These are phyloP conservation scores for Cladosporium sp. DNA, from an alignment of 2,329 filamentous ascomycete species.

Conservation along the genomic window DNA sequence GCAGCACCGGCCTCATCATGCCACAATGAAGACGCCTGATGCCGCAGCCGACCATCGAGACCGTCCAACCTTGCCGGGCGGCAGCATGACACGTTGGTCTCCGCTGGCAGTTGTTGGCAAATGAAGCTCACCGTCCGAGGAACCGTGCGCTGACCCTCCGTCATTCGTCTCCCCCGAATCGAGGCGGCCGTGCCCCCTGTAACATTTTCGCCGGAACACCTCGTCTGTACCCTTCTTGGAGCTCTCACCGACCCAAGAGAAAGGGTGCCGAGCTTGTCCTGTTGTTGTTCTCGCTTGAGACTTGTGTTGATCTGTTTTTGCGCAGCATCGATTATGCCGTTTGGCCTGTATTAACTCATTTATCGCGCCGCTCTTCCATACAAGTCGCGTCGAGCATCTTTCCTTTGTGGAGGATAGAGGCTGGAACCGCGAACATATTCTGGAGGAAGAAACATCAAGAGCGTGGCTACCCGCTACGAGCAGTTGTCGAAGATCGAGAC, in stretches of 20 bases:
- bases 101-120: slow-evolving; percentile 4
- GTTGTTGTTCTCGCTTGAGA: not conserved
- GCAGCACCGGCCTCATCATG: not conserved
- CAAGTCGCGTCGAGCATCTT: slow-evolving; percentile 8
- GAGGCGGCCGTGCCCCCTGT: slow-evolving; percentile 7
- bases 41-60: not conserved
- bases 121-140: slow-evolving; percentile 9
- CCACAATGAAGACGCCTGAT: not conserved
- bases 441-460: not conserved
- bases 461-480: not conserved
- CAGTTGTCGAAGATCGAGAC: not conserved
- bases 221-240: slow-evolving; percentile 10
- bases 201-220: slow-evolving; percentile 10
- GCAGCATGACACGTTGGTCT: slow-evolving; percentile 8
- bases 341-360: slow-evolving; percentile 4
- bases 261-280: slow-evolving; percentile 9
- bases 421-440: not conserved
- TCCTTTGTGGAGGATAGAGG: slow-evolving; percentile 7
- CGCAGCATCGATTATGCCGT: slow-evolving; percentile 9
- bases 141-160: slow-evolving; percentile 9
- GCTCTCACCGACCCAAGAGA: slow-evolving; percentile 8
- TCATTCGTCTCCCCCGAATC: slow-evolving; percentile 7
- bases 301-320: slow-evolving; percentile 7
- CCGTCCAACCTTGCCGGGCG: not conserved
- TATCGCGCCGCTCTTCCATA: not conserved